Percentiles rank a stretch among this genome's conserved stretches.
These are phyloP conservation scores for Ustilago cynodontis DNA, from an alignment of 1,284 basidiomycete genomes.

Conservation along the genomic window DNA sequence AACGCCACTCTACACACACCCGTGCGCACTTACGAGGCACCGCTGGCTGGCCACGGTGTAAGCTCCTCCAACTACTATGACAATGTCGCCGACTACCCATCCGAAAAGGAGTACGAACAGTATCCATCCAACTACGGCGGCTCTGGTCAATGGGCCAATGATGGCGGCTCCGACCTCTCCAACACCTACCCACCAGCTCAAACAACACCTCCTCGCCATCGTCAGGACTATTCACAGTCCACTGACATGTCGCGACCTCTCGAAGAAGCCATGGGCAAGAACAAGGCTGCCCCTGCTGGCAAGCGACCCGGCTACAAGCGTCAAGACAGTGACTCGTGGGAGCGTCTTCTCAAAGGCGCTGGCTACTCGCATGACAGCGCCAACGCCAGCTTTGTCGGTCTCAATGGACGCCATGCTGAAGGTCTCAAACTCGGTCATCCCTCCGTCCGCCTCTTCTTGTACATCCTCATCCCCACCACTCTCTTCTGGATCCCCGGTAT, in stretches of 20 bases:
- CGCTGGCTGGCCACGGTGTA: conserved; percentile 35
- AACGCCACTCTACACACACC: conserved; percentile 24
- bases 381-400: conserved; percentile 51
- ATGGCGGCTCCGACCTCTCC: conserved; percentile 26
- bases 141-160: conserved; percentile 40
- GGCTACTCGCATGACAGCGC: conserved; percentile 43
- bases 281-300: conserved; percentile 7
- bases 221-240: conserved; percentile 29
- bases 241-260: conserved; percentile 28
- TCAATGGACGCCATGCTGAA: conserved; percentile 28
- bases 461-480: conserved; percentile 51
- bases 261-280: conserved; percentile 17
- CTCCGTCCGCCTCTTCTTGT: conserved; percentile 36
- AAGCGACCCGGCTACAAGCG: conserved; percentile 33
- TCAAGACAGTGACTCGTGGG: conserved; percentile 55
- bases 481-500: conserved; percentile 74
- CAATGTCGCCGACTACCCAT: conserved; percentile 26
- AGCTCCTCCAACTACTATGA: conserved; percentile 36
- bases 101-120: conserved; percentile 44
- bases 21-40: conserved; percentile 39
- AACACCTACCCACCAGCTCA: conserved; percentile 33
- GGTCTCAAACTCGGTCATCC: conserved; percentile 25
- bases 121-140: conserved; percentile 34
- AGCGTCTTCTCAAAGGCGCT: conserved; percentile 48
- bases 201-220: conserved; percentile 2